Evolutionary conservation across 768 basidiomycete genomes (phyloP), one percentile per base, ranked within the genome.

Genomic region (Exsudoporus frostii): DNA sequence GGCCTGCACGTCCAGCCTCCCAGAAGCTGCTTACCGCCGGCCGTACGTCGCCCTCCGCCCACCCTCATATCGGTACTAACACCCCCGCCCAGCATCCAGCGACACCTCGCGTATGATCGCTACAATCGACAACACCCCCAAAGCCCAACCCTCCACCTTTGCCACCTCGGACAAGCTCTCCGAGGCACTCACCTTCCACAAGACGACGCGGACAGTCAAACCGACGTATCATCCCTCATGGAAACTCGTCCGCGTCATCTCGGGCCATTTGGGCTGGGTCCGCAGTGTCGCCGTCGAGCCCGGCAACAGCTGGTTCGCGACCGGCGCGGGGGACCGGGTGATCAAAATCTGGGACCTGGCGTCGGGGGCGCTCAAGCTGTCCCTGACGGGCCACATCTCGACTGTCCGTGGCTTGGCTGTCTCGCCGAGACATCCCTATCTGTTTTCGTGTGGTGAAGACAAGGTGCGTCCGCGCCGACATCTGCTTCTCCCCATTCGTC

Each of bases 261-360:
- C 94, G 1, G 97, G 97, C 0, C 96, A 99, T 72, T 71, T 99
- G 55, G 97, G 97, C 10, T 99, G 97, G 97, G 96, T 99, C 15
- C 83, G 97, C 51, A 88, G 89, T 63, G 89, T 91, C 15, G 93
- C 97, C 3, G 93, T 99, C 34, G 97, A 98, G 71, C 96, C 96
- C 10, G 97, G 94, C 10, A 99, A 99, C 75, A 74, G 95, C 66
- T 99, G 97, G 97, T 98, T 99, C 59, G 97, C 91, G 2, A 94
- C 94, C 0, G 97, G 97, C 54, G 97, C 97, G 0, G 97, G 97
- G 4, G 97, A 98, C 72, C 83, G 97, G 22, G 95, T 99, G 32
- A 90, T 99, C 67, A 98, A 99, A 76, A 93, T 99, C 10, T 98
- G 97, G 97, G 95, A 99, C 69, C 67, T 99, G 61, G 97, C 97